Evolutionary conservation across 169 alveolate species (phyloP).

Genomic region (Blepharisma undulans): DNA sequence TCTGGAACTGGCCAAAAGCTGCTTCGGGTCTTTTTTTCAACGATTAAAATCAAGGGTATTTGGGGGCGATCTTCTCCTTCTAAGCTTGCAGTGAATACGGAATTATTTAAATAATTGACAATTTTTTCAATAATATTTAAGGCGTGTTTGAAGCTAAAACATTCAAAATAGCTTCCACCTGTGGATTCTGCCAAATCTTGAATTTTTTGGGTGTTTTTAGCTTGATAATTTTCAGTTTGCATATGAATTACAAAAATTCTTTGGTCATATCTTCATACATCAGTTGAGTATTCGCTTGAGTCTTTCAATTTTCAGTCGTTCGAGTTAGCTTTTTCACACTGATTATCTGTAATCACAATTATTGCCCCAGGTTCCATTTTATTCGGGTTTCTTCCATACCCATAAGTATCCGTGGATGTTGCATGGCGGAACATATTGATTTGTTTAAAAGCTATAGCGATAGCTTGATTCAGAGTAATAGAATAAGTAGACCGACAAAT

Average conservation of each 20-base stretch:
- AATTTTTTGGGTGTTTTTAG: neutral
- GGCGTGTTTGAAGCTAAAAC: neutral
- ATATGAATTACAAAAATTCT: neutral
- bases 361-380: slow-evolving; percentile 31
- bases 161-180: slow-evolving; percentile 12
- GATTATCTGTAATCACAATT: slow-evolving; percentile 10
- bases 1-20: slow-evolving; percentile 37
- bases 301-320: slow-evolving; percentile 1
- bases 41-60: slow-evolving; percentile 1
- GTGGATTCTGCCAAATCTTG: slow-evolving; percentile 3
- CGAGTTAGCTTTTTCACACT: neutral
- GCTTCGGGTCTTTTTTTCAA: slow-evolving; percentile 1
- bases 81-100: neutral
- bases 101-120: neutral
- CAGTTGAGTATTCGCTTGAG: slow-evolving; percentile 2
- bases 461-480: slow-evolving; percentile 2
- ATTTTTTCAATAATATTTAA: slow-evolving; percentile 12
- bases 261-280: slow-evolving; percentile 35
- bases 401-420: slow-evolving; percentile 32
- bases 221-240: slow-evolving; percentile 21
- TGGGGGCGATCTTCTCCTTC: slow-evolving; percentile 11
- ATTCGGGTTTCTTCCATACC: slow-evolving; percentile 1
- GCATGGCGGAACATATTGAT: slow-evolving; percentile 25
- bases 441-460: slow-evolving; percentile 27
- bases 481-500: neutral